Evolutionary conservation across 495 filamentous ascomycete species (phyloP), one percentile per base, ranked within the genome.

Genomic region (Aspergillus avenaceus): DNA sequence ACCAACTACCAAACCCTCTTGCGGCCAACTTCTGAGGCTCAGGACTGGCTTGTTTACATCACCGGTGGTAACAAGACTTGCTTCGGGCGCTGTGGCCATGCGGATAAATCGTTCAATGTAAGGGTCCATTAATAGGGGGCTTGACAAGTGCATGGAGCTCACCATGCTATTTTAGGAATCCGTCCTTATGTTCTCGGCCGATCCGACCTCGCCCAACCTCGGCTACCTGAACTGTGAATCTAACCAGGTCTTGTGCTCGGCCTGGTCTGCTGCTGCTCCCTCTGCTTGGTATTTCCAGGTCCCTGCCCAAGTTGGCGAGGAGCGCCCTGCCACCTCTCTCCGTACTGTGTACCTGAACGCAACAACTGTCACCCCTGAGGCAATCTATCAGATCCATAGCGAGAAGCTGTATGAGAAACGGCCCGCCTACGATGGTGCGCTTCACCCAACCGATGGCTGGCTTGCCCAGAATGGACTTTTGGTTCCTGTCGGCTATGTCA

Each of bases 1-100:
- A 65, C 79, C 38, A 88, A 88, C 80, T 93, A 87, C 84, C 78
- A 86, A 56, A 60, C 77, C 12, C 66, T 88, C 47, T 80, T 90
- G 52, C 76, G 70, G 19, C 84, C 86, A 8, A 77, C 84, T 8
- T 70, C 78, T 45, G 65, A 82, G 12, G 78, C 86, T 2, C 82
- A 87, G 66, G 85, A 91, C 65, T 96, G 86, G 88, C 81, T 86
- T 72, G 72, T 96, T 50, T 80, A 86, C 61, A 67, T 95, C 43
- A 88, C 86, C 1, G 91, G 91, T 43, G 83, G 87, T 34, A 95
- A 96, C 71, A 90, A 86, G 73, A 91, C 89, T 24, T 97, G 91
- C 74, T 89, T 82, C 60, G 90, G 75, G 47, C 65, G 74, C 50
- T 86, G 82, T 63, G 74, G 51, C 9, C 63, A 65, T 5, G 73